Evolutionary conservation across 495 filamentous ascomycete genomes (phyloP).

Genomic region (Cercophora samala): DNA sequence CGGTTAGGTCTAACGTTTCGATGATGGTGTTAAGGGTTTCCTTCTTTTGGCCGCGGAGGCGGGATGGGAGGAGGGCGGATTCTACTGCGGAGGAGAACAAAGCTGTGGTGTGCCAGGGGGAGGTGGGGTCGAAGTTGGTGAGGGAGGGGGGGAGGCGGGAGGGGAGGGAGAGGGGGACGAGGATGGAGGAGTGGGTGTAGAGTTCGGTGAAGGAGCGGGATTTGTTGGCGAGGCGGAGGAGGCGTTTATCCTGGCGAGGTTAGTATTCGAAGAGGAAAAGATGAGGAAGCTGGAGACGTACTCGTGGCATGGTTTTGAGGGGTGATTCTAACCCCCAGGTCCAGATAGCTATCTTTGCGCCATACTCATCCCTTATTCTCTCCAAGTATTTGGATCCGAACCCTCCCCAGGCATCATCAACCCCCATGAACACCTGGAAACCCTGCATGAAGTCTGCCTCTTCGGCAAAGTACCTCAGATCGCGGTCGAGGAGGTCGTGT

Average conservation of each 20-base stretch:
- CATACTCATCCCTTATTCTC: conserved; percentile 80
- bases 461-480: conserved; percentile 81
- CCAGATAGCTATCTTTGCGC: conserved; percentile 72
- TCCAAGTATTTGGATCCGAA: conserved; percentile 80
- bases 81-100: conserved; percentile 77
- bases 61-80: conserved; percentile 71
- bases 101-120: conserved; percentile 78
- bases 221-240: conserved; percentile 59
- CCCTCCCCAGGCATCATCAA: conserved; percentile 92
- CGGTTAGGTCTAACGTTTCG: conserved; percentile 68
- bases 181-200: conserved; percentile 67
- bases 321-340: conserved; percentile 70
- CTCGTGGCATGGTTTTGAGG: too few relatives aligned
- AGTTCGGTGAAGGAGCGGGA: conserved; percentile 65
- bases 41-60: conserved; percentile 56
- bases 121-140: conserved; percentile 55
- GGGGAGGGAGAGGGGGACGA: conserved; percentile 70
- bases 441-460: conserved; percentile 92
- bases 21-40: conserved; percentile 62
- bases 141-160: conserved; percentile 60
- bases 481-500: conserved; percentile 81
- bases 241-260: conserved; percentile 42
- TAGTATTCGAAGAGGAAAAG: conserved; percentile 35
- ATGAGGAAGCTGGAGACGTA: too few relatives aligned
- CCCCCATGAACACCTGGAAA: conserved; percentile 71